These are phyloP conservation scores for Lonicera japonica DNA, from an alignment of 129 eudicot genomes.

Conservation along the genomic window DNA sequence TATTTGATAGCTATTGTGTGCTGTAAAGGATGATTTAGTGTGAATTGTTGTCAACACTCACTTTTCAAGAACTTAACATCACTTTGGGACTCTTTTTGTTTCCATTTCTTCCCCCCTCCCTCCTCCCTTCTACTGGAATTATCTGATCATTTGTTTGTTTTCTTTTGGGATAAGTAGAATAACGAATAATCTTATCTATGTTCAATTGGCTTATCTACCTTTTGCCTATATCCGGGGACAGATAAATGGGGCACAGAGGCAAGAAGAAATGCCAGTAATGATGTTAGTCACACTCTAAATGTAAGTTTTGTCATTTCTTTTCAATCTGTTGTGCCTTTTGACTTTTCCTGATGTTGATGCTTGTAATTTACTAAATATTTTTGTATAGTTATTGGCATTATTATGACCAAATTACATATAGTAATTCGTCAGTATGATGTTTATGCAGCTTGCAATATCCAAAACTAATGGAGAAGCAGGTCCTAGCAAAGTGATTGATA, in stretches of 20 bases:
- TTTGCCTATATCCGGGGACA: conserved; percentile 17
- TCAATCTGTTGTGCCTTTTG: background rate
- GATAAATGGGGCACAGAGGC: conserved; percentile 29
- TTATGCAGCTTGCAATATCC: conserved; percentile 45
- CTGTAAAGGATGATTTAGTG: background rate
- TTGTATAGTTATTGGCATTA: background rate
- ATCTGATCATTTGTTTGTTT: background rate
- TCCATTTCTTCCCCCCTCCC: background rate
- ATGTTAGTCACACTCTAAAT: conserved; percentile 26
- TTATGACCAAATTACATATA: background rate
- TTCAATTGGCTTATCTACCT: background rate
- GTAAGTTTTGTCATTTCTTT: conserved; percentile 26
- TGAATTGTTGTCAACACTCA: background rate
- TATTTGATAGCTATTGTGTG: too few species aligned
- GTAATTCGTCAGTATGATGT: background rate
- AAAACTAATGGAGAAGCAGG: conserved; percentile 35
- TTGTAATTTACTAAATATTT: conserved; percentile 5
- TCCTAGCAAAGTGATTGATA: conserved; percentile 31
- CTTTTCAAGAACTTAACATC: background rate
- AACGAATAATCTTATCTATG: background rate
- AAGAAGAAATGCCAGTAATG: conserved; percentile 17
- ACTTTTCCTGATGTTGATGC: background rate
- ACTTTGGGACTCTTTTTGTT: background rate
- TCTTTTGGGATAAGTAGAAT: background rate
- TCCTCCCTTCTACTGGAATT: background rate